Evolutionary conservation across 2,329 filamentous ascomycete species (phyloP), one percentile per base, ranked within the genome.

Genomic region (Arthroderma sp.): DNA sequence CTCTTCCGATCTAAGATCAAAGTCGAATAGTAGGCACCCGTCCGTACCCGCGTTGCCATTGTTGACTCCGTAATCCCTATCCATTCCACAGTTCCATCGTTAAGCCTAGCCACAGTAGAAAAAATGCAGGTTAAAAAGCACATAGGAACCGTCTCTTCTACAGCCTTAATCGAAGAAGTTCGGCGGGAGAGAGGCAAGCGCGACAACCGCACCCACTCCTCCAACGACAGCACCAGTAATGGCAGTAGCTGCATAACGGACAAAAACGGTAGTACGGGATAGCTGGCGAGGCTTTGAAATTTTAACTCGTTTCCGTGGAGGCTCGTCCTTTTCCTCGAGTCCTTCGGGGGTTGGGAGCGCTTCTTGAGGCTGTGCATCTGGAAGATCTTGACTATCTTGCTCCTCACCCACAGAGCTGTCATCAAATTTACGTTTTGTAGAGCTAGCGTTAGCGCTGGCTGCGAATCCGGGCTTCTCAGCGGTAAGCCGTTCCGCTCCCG

Each of bases 91-190:
- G n/a, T n/a, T n/a, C n/a, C n/a, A n/a, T n/a, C n/a, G n/a, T n/a
- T n/a, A n/a, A n/a, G n/a, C n/a, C n/a, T n/a, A n/a, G n/a, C n/a
- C n/a, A n/a, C n/a, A n/a, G n/a, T n/a, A n/a, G n/a, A n/a, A n/a
- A n/a, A n/a, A n/a, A n/a, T n/a, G n/a, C n/a, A n/a, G n/a, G n/a
- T n/a, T n/a, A n/a, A n/a, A n/a, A n/a, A n/a, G n/a, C n/a, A n/a
- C n/a, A n/a, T n/a, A n/a, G n/a, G n/a, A n/a, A n/a, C n/a, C n/a
- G n/a, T n/a, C n/a, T n/a, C n/a, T n/a, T n/a, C n/a, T n/a, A n/a
- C n/a, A n/a, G n/a, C n/a, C n/a, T n/a, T 63, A 74, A 39, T 66
- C 62, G 62, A 76, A 76, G 61, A 70, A 76, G 55, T 74, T 71
- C 4, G 69, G 64, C 7, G 74, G 74, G 13, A 76, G 66, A 23